Evolutionary conservation across 352 stramenopile genomes (phyloP).

Genomic region (Pythium aphanidermatum): DNA sequence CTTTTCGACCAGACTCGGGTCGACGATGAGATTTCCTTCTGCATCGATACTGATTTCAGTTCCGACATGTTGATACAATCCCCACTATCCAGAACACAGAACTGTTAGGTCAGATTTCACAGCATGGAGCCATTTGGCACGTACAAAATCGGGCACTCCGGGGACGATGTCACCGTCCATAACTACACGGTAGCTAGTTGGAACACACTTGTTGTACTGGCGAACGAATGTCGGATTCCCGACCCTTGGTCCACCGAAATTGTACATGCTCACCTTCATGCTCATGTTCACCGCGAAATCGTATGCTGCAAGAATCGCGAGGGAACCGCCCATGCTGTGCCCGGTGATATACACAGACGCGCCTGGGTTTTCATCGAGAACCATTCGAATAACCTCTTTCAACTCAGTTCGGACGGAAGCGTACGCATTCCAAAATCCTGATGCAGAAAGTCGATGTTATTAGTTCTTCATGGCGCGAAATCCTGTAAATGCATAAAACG

Average conservation of each 20-base stretch:
- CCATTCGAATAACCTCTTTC: conserved; percentile 66
- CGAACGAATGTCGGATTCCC: conserved; percentile 80
- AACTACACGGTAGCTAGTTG: conserved; percentile 61
- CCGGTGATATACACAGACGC: conserved; percentile 89
- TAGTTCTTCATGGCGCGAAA: too few species aligned
- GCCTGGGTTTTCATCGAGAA: conserved; percentile 78
- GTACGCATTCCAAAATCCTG: conserved; percentile 85
- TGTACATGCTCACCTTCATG: conserved; percentile 88
- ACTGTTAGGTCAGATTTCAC: conserved; percentile 3
- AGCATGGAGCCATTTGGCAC: conserved; percentile 5
- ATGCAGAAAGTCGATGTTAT: too few species aligned
- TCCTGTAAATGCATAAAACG: neutral
- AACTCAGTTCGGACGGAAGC: conserved; percentile 72
- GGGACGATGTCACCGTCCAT: conserved; percentile 45
- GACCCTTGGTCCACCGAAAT: conserved; percentile 82
- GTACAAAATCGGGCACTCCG: conserved; percentile 34
- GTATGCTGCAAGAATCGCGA: conserved; percentile 86
- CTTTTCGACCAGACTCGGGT: conserved; percentile 46
- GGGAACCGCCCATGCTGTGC: conserved; percentile 88
- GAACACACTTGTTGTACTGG: conserved; percentile 68
- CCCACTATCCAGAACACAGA: conserved; percentile 23
- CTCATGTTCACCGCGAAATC: conserved; percentile 81
- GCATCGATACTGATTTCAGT: conserved; percentile 34
- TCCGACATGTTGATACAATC: conserved; percentile 38
- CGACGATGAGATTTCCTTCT: conserved; percentile 40